Evolutionary conservation across 1,284 basidiomycete species (phyloP), one percentile per base, ranked within the genome.

Genomic region (Fomitopsis palustris): DNA sequence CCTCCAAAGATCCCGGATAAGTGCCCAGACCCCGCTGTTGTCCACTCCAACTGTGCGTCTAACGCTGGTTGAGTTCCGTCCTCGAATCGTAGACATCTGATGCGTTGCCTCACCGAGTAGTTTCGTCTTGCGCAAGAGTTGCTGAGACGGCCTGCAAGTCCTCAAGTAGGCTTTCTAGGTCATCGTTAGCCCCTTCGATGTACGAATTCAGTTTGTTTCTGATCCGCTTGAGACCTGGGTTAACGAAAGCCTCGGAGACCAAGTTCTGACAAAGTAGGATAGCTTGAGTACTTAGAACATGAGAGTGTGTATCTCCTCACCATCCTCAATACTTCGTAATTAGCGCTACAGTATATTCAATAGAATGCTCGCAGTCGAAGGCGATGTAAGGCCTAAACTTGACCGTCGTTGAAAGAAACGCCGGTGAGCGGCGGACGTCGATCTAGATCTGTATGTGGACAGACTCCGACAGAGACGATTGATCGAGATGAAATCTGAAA

Each of bases 1-100:
- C 76, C 77, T 45, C 88, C 88, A 90, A 3, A 85, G 69, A 42
- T 75, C 78, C 25, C 74, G 74, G 16, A 90, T 71, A 58, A 76
- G 68, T 17, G 72, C 67, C 87, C 87, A 90, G 52, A 88, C 72
- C 53, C 75, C 73, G 54, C 77, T 76, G 60, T 76, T 71, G 42
- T 69, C 67, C 6, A 55, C 57, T 47, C 86, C 86, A 53, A 86
- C 68, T 57, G 74, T 64, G 62, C 69, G 67, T 61, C 82, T 88
- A 52, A 12, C 5, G 33, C 27, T n/a, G 23, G 3, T 25, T 29
- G 12, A 51, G 25, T 9, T 14, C 35, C 12, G 12, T 1, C 16
- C 16, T 19, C 56, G 43, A 45, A 23, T 14, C 16, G 23, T 29
- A 21, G 56, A 10, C 19, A 47, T 37, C 41, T 31, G 41, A 25